phyloP scores from a whole-genome alignment of 108 stramenopile genomes.

The Fistulifera pelliculosa region DNA sequence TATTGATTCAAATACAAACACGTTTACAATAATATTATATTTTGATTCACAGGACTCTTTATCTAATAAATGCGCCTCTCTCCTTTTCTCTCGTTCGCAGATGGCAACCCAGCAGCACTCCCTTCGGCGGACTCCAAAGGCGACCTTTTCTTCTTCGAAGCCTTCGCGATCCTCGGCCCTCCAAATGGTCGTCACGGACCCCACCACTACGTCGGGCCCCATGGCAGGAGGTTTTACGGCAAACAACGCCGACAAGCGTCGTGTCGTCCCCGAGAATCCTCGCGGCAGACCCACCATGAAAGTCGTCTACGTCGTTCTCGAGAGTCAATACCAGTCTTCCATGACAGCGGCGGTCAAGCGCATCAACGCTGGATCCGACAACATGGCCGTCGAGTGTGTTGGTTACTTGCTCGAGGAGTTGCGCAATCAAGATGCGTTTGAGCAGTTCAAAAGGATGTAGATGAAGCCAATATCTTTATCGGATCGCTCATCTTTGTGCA shows the following conservation, averaged over 20 bases:
- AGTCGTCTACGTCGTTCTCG: conserved; percentile 96
- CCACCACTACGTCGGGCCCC: conserved; percentile 27
- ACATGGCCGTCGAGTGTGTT: conserved; percentile 95
- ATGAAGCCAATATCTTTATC: conserved; percentile 91
- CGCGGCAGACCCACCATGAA: conserved; percentile 74
- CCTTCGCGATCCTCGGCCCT: conserved; percentile 23
- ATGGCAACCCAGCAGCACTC: background rate
- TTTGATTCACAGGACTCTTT: no score
- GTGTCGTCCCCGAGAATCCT: conserved; percentile 77
- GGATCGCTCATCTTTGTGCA: conserved; percentile 95
- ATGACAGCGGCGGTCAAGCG: conserved; percentile 91
- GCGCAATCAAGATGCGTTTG: conserved; percentile 78
- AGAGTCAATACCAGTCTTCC: conserved; percentile 93
- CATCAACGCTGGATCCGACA: conserved; percentile 88
- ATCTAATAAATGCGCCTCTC: no score
- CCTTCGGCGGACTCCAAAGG: background rate
- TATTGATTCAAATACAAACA: no score
- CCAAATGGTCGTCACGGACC: conserved; percentile 63
- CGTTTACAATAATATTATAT: no score
- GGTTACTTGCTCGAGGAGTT: conserved; percentile 94
- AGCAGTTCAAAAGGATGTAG: conserved; percentile 90
- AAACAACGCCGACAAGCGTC: conserved; percentile 81
- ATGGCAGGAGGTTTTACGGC: conserved; percentile 74
- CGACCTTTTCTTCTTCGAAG: no score
- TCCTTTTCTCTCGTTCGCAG: background rate